Evolutionary conservation across 2,329 filamentous ascomycete species (phyloP).

Genomic region (Alternaria burnsii): DNA sequence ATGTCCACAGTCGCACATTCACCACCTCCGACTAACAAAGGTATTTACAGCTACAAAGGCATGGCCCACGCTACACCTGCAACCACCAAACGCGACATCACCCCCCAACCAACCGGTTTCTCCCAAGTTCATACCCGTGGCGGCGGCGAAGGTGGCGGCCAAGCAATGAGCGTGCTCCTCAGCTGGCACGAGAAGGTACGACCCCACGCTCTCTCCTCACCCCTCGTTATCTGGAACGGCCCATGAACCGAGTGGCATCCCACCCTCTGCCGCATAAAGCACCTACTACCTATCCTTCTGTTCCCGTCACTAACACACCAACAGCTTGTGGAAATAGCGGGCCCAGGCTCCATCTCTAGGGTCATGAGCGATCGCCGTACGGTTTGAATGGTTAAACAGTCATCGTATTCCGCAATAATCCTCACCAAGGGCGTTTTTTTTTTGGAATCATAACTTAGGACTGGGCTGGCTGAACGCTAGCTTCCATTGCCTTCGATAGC

Average conservation of each 20-base stretch:
- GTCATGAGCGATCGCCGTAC: constrained; percentile 97
- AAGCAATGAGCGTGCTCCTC: constrained; percentile 93
- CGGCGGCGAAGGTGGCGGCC: constrained; percentile 74
- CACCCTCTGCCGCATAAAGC: neutral
- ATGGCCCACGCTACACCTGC: constrained; percentile 65
- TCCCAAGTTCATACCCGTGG: constrained; percentile 74
- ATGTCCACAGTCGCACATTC: neutral
- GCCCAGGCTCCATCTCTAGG: constrained; percentile 85
- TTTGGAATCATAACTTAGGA: neutral
- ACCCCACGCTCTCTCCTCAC: constrained; percentile 6
- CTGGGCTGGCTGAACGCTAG: constrained; percentile 10
- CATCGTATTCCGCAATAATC: neutral
- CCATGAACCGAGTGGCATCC: neutral
- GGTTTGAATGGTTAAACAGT: constrained; percentile 63
- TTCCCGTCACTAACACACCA: constrained; percentile 23
- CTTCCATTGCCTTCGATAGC: constrained; percentile 4
- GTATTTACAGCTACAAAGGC: constrained; percentile 77
- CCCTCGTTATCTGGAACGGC: constrained; percentile 2
- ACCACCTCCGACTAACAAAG: constrained; percentile 25
- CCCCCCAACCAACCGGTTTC: constrained; percentile 87
- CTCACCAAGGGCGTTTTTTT: constrained; percentile 2
- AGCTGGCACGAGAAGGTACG: constrained; percentile 94
- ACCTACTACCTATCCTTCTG: neutral
- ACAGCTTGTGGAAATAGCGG: constrained; percentile 86
- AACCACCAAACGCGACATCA: constrained; percentile 54